phyloP scores from a whole-genome alignment of 2,329 filamentous ascomycete genomes.

The Mariannaea sp. region DNA sequence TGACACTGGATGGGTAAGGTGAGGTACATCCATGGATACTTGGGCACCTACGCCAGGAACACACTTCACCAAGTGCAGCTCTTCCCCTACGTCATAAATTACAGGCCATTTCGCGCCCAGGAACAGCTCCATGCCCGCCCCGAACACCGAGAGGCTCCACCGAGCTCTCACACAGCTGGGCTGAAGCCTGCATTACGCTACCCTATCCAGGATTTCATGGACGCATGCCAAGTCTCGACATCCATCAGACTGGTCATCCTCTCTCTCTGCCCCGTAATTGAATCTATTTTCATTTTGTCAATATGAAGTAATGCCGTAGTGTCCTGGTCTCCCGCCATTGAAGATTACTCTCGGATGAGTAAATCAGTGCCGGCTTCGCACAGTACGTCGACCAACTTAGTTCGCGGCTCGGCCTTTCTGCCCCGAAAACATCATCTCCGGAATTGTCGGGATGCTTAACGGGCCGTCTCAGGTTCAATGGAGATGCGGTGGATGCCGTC shows the following conservation, averaged over 20 bases:
- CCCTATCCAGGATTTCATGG: no score
- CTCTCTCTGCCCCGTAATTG: neutral
- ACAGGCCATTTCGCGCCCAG: no score
- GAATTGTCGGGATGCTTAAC: conserved; percentile 15
- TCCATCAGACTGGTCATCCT: conserved; percentile 1
- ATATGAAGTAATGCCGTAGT: conserved; percentile 10
- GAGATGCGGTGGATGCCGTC: neutral
- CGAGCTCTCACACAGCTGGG: neutral
- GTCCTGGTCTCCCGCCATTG: conserved; percentile 4
- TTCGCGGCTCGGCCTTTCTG: neutral
- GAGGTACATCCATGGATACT: conserved; percentile 1
- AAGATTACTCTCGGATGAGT: conserved; percentile 16
- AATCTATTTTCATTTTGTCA: conserved; percentile 15
- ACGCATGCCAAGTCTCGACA: conserved; percentile 4
- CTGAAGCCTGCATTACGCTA: no score
- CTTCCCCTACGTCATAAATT: conserved; percentile 8
- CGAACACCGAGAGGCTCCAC: conserved; percentile 15
- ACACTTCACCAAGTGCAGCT: neutral
- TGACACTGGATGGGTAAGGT: conserved; percentile 14
- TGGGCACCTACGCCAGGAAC: conserved; percentile 20
- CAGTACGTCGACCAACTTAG: no score
- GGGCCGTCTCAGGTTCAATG: conserved; percentile 1
- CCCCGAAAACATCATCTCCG: neutral
- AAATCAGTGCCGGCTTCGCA: no score
- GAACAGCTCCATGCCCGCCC: neutral